Evolutionary conservation across 164 flowering plant genomes (phyloP).

Genomic region (Dillenia suffruticosa): DNA sequence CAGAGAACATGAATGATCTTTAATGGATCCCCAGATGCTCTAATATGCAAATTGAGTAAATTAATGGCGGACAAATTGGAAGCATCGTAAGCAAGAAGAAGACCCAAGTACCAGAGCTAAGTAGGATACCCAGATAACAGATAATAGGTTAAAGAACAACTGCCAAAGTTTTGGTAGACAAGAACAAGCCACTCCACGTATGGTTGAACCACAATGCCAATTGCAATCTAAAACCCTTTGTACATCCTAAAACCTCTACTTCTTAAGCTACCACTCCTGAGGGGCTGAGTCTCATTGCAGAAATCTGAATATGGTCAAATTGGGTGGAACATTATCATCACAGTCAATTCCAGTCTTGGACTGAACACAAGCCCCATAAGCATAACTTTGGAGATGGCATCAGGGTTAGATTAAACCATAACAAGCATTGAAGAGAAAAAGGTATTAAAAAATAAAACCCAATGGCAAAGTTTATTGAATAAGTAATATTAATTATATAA

Average conservation of each 20-base stretch:
- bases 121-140: constrained; percentile 44
- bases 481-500: too few species aligned
- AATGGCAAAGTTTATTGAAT: too few species aligned
- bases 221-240: constrained; percentile 61
- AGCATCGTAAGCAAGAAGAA: constrained; percentile 66
- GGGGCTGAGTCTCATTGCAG: constrained; percentile 57
- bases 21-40: constrained; percentile 45
- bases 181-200: constrained; percentile 79
- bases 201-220: constrained; percentile 56
- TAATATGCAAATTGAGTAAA: constrained; percentile 49
- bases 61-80: constrained; percentile 52
- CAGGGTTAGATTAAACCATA: too few species aligned
- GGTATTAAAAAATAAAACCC: too few species aligned
- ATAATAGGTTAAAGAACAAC: constrained; percentile 56
- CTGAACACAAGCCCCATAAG: constrained; percentile 53
- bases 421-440: too few species aligned
- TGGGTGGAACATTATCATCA: constrained; percentile 49
- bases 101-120: constrained; percentile 80
- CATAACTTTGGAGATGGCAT: constrained; percentile 77
- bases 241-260: constrained; percentile 40
- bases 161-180: constrained; percentile 79
- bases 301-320: constrained; percentile 53
- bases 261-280: constrained; percentile 67
- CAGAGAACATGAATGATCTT: constrained; percentile 36
- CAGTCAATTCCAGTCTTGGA: constrained; percentile 61